phyloP scores from a whole-genome alignment of 2,329 filamentous ascomycete genomes.

The Teratosphaeria viscida region DNA sequence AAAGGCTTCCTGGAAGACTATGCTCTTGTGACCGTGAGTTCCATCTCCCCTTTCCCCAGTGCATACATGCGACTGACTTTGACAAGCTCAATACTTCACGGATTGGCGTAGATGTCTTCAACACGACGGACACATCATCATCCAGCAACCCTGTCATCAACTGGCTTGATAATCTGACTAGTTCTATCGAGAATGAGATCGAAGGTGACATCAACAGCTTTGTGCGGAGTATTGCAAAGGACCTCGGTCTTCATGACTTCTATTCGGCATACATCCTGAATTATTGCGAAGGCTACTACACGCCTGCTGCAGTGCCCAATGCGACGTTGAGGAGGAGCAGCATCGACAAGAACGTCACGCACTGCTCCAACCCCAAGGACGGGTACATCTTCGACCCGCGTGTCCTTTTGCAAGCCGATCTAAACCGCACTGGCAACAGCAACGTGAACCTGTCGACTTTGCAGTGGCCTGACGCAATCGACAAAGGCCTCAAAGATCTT shows the following conservation, averaged over 20 bases:
- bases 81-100: conserved; percentile 44
- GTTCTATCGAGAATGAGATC: conserved; percentile 30
- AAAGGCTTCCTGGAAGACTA: conserved; percentile 46
- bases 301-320: conserved; percentile 32
- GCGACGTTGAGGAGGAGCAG: conserved; percentile 28
- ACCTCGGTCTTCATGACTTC: conserved; percentile 49
- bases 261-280: conserved; percentile 52
- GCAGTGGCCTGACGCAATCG: conserved; percentile 47
- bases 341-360: conserved; percentile 42
- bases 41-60: background rate
- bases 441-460: conserved; percentile 43
- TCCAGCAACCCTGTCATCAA: conserved; percentile 19
- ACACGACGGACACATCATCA: conserved; percentile 10
- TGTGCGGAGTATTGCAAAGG: conserved; percentile 33
- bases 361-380: conserved; percentile 44
- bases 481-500: conserved; percentile 43
- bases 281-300: conserved; percentile 45
- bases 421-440: conserved; percentile 31
- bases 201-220: conserved; percentile 30
- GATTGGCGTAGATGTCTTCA: conserved; percentile 34
- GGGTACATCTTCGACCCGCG: conserved; percentile 50
- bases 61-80: background rate
- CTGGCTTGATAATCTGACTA: conserved; percentile 23
- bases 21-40: conserved; percentile 39
- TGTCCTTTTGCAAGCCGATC: conserved; percentile 37